Evolutionary conservation across 139 green algal genomes (phyloP), one percentile per base, ranked within the genome.

Genomic region (Mychonastes homosphaera): DNA sequence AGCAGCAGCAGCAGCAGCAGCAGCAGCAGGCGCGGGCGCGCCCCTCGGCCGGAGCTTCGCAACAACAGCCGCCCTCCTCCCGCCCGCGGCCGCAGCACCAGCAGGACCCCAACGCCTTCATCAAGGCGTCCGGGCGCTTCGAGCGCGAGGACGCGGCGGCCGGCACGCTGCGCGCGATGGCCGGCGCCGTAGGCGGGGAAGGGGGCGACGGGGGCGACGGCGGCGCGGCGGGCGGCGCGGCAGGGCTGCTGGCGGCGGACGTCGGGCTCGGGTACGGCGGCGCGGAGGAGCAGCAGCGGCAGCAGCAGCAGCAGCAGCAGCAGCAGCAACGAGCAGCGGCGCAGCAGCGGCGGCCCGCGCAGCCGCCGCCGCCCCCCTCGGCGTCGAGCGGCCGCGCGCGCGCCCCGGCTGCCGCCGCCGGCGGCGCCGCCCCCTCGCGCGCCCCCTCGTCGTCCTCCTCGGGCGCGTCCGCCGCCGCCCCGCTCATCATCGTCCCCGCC

Each of bases 401-500:
- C 44, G 6, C 55, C 28, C 26, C 26, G 40, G 45, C 33, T 26
- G 62, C 53, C 34, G 45, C 33, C 21, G 62, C 43, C 36, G 35
- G 23, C 53, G 44, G 44, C 32, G 6, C 26, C 55, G 12, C 18
- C 9, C 33, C 16, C 41, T 33, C 38, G 65, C 53, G 48, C 15
- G 46, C 32, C 32, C 34, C n/a, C n/a, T n/a, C n/a, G n/a, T n/a
- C n/a, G n/a, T n/a, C n/a, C n/a, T n/a, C n/a, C n/a, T n/a, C 48
- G 45, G 27, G 24, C 1, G 59, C 55, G 53, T 46, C 39, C 9
- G 49, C 45, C 8, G 60, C 47, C 10, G 45, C 71, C 19, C 71
- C 75, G 2, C 79, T 82, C 58, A 79, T 82, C 21, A 56, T 82
- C 21, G 71, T 82, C 43, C 75, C 75, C 2, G 67, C 68, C 28